These are phyloP conservation scores for Chalciporus pseudorubinellus DNA, from an alignment of 768 basidiomycete genomes.

Conservation along the genomic window DNA sequence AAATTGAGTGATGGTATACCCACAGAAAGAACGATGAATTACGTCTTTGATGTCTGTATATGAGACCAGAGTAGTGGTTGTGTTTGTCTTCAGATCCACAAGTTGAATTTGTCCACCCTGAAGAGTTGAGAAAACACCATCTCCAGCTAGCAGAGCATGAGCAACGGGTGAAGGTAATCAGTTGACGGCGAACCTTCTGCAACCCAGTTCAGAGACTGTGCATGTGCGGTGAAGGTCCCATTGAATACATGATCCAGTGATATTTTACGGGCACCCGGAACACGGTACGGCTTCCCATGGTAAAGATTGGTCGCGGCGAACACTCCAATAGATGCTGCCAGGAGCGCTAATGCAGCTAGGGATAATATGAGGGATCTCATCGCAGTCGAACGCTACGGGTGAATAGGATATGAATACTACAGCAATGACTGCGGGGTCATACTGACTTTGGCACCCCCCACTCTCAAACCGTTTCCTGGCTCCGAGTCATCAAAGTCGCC, in stretches of 20 bases:
- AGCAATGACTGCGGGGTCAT: neutral
- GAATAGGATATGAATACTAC: constrained; percentile 6
- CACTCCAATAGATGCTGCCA: constrained; percentile 70
- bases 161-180: neutral
- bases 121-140: constrained; percentile 81
- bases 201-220: constrained; percentile 72
- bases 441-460: constrained; percentile 39
- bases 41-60: constrained; percentile 65
- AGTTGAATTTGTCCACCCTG: constrained; percentile 69
- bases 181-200: constrained; percentile 67
- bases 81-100: constrained; percentile 76
- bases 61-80: constrained; percentile 58
- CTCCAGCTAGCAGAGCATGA: constrained; percentile 64
- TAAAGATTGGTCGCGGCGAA: constrained; percentile 72
- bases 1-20: constrained; percentile 1
- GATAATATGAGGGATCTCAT: constrained; percentile 61
- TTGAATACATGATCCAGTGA: constrained; percentile 92
- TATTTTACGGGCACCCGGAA: constrained; percentile 60
- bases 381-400: constrained; percentile 45
- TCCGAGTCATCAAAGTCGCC: constrained; percentile 22
- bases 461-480: constrained; percentile 31
- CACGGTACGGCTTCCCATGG: constrained; percentile 49
- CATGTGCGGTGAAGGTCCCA: constrained; percentile 67
- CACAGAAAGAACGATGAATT: constrained; percentile 16
- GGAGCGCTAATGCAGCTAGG: constrained; percentile 54